Base-by-base conservation (phyloP, 129 eudicot genomes). In the Scalesia atractyloides region DNA sequence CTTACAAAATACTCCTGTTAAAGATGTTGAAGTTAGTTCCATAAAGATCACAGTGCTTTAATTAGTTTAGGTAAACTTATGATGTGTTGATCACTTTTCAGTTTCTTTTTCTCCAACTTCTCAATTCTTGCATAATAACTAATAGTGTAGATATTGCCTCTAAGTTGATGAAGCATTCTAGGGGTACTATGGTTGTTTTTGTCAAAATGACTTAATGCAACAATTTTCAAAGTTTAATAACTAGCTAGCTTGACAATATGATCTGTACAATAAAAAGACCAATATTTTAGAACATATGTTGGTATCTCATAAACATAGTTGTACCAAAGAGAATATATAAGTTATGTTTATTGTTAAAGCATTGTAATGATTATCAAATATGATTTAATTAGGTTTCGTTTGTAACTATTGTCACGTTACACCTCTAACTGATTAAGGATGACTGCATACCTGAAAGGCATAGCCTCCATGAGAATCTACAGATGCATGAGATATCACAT, bases 401-500 rank as follows among this genome's bases (percentile, higher is more conserved):
- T 24, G 30, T 24, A 24, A 24, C 30, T 24, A 24, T 24, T 1
- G 1, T 24, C 7, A 37, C 4, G 4, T 37, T 37, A 37, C 44
- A 37, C 44, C 8, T 37, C 7, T 37, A 37, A 5, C 44, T 37
- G 5, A 8, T 37, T 6, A 8, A 37, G 15, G 63, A 56, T 56
- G 34, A 47, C 20, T 9, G 11, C 12, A 54, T 73, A 89, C 96
- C 83, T 87, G 93, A 83, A 82, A 85, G 18, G 96, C 93, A 76
- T 68, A 74, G 41, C 87, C 96, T 20, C 82, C 84, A 68, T 73
- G 83, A 66, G 91, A 80, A 76, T 81, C 79, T 9, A 90, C 80
- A 36, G 93, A 87, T 68, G 93, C 96, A 74, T 90, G 96, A 37
- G 81, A 83, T 4, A 90, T 87, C 26, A 81, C 87, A 41, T 87